Percentiles rank a stretch among this genome's conserved stretches.
phyloP scores from a whole-genome alignment of 139 green algal genomes.

The Chlorokybus atmophyticus region DNA sequence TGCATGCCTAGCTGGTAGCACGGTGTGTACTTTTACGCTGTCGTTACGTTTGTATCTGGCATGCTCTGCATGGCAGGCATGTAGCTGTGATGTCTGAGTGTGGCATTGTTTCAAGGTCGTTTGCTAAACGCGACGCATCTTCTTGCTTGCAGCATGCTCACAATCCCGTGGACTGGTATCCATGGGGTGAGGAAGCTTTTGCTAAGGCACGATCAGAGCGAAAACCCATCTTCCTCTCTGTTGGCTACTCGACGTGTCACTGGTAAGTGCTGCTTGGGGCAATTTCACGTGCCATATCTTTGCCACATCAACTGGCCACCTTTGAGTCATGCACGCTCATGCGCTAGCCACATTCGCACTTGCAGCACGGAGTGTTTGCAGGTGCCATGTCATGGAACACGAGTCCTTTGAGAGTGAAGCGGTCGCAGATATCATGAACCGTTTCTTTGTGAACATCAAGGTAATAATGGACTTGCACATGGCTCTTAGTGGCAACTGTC shows the following conservation, averaged over 20 bases:
- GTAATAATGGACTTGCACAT: constrained; percentile 5
- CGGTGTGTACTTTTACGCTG: not conserved
- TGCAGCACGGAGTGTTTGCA: constrained; percentile 11
- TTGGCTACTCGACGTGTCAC: constrained; percentile 68
- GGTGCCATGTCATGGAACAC: constrained; percentile 83
- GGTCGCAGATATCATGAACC: constrained; percentile 60
- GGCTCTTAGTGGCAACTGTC: not conserved
- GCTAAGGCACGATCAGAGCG: constrained; percentile 40
- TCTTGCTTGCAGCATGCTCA: constrained; percentile 39
- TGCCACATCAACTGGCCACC: not conserved
- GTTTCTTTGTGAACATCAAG: constrained; percentile 67
- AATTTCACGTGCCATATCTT: not conserved
- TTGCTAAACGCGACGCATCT: too few relatives aligned
- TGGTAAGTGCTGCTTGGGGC: constrained; percentile 37
- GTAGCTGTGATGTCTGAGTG: not conserved
- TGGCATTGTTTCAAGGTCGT: not conserved
- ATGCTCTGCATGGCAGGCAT: not conserved
- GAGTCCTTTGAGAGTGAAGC: constrained; percentile 73
- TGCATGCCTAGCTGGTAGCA: not conserved
- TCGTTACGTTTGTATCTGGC: not conserved
- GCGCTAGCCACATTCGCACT: not conserved
- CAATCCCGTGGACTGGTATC: constrained; percentile 85
- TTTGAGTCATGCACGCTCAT: not conserved
- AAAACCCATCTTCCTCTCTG: constrained; percentile 77
- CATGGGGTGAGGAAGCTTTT: constrained; percentile 72